These are phyloP conservation scores for Cytospora chrysosperma DNA, from an alignment of 2,329 filamentous ascomycete genomes.

Conservation along the genomic window DNA sequence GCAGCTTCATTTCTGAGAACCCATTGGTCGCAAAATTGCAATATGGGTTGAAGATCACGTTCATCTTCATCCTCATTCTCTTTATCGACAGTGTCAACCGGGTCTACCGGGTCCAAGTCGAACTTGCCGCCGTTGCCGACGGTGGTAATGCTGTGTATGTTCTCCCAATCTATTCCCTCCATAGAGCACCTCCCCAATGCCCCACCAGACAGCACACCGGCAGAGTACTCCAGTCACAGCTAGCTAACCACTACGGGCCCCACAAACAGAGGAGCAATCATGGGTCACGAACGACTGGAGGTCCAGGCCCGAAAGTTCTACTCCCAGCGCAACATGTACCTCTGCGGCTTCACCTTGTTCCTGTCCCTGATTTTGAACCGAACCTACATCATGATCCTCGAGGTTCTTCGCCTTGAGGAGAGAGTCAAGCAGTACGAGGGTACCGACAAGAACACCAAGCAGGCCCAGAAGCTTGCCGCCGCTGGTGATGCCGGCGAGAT, in stretches of 20 bases:
- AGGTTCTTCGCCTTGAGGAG: constrained; percentile 87
- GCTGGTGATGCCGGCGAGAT: constrained; percentile 77
- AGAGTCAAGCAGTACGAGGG: constrained; percentile 82
- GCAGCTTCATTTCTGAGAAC: constrained; percentile 89
- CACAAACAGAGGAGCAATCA: constrained; percentile 57
- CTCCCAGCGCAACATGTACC: constrained; percentile 99
- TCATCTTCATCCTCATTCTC: constrained; percentile 97
- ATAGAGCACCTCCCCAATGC: neutral
- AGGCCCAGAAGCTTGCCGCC: constrained; percentile 68
- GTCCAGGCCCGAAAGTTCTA: constrained; percentile 99
- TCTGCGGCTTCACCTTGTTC: constrained; percentile 98
- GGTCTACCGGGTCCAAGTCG: constrained; percentile 93
- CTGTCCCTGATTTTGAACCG: constrained; percentile 98
- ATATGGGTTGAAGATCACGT: constrained; percentile 98
- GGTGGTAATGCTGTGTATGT: constrained; percentile 51
- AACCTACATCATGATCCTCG: constrained; percentile 96
- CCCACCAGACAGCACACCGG: neutral
- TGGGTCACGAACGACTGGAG: constrained; percentile 94
- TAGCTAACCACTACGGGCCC: constrained; percentile 25
- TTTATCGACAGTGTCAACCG: constrained; percentile 96
- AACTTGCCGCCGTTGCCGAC: constrained; percentile 73
- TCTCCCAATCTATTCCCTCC: neutral
- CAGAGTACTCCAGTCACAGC: neutral
- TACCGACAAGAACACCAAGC: constrained; percentile 57
- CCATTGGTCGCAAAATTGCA: constrained; percentile 84